phyloP scores from a whole-genome alignment of 768 basidiomycete genomes.

The Tricholoma flavovirens region DNA sequence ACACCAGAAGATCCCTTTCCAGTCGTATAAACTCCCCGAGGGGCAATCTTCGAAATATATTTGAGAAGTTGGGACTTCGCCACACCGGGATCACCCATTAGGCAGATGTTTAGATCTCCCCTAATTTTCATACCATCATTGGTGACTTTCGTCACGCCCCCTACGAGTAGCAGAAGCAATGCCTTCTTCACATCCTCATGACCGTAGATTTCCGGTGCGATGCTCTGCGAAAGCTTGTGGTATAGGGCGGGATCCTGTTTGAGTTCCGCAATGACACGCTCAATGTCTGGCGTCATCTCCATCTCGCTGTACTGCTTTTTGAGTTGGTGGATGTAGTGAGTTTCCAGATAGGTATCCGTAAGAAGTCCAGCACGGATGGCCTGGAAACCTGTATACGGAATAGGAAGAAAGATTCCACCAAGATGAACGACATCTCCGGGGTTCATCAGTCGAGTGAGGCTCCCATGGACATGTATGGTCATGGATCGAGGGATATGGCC shows the following conservation, averaged over 20 bases:
- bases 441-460: conserved; percentile 83
- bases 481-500: conserved; percentile 98
- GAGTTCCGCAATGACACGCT: conserved; percentile 61
- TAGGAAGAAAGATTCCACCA: conserved; percentile 95
- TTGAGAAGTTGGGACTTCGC: conserved; percentile 96
- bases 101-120: conserved; percentile 93
- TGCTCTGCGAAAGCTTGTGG: conserved; percentile 82
- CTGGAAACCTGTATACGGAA: conserved; percentile 96
- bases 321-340: conserved; percentile 84
- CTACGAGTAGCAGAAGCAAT: conserved; percentile 83
- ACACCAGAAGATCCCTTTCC: conserved; percentile 98
- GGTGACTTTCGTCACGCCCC: conserved; percentile 92
- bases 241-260: conserved; percentile 77
- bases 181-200: conserved; percentile 98
- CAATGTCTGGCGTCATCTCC: conserved; percentile 85
- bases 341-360: conserved; percentile 96
- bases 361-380: conserved; percentile 94
- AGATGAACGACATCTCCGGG: conserved; percentile 95
- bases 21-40: conserved; percentile 96
- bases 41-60: conserved; percentile 98
- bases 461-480: conserved; percentile 93
- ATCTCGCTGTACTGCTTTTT: conserved; percentile 97
- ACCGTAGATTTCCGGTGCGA: conserved; percentile 98
- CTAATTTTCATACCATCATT: conserved; percentile 99
- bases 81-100: conserved; percentile 99